These are phyloP conservation scores for Blastocladiella britannica DNA, from an alignment of 192 early-diverging fungal species.

Conservation along the genomic window DNA sequence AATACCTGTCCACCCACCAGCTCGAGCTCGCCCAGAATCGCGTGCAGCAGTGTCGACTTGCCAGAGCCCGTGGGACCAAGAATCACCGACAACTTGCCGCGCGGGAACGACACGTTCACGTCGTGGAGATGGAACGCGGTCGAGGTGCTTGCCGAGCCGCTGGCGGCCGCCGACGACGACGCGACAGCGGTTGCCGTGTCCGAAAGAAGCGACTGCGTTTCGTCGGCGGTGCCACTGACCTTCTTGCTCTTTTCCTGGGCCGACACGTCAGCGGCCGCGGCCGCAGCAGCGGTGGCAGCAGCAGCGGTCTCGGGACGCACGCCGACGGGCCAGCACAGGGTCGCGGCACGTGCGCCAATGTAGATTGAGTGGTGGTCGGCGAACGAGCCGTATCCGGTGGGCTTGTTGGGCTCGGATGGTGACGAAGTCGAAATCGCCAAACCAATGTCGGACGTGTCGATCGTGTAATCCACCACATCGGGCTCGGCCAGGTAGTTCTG, in stretches of 20 bases:
- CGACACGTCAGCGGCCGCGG: not conserved
- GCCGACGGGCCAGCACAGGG: not conserved
- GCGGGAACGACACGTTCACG: slow-evolving; percentile 26
- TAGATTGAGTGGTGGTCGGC: too few relatives aligned
- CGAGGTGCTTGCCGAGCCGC: not conserved
- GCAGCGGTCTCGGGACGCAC: not conserved
- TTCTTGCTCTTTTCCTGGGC: too few relatives aligned
- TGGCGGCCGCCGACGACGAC: not conserved
- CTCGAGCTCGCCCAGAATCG: slow-evolving; percentile 31
- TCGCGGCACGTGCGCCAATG: not conserved
- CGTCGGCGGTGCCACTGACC: too few relatives aligned
- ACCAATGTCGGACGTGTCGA: slow-evolving; percentile 1
- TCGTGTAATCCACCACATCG: not conserved
- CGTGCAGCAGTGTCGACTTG: slow-evolving; percentile 27
- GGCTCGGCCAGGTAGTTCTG: not conserved
- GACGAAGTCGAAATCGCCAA: too few relatives aligned
- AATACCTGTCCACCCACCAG: slow-evolving; percentile 14
- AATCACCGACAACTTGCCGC: slow-evolving; percentile 28
- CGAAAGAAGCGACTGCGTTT: not conserved
- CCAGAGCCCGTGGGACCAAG: slow-evolving; percentile 53
- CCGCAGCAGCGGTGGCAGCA: too few relatives aligned
- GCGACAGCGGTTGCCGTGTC: not conserved
- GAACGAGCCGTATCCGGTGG: not conserved
- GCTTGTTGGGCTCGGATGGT: not conserved
- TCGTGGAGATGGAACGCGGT: slow-evolving; percentile 18